Conservation (phyloP, 2,329 filamentous ascomycete species). For the Mariannaea elegans region DNA sequence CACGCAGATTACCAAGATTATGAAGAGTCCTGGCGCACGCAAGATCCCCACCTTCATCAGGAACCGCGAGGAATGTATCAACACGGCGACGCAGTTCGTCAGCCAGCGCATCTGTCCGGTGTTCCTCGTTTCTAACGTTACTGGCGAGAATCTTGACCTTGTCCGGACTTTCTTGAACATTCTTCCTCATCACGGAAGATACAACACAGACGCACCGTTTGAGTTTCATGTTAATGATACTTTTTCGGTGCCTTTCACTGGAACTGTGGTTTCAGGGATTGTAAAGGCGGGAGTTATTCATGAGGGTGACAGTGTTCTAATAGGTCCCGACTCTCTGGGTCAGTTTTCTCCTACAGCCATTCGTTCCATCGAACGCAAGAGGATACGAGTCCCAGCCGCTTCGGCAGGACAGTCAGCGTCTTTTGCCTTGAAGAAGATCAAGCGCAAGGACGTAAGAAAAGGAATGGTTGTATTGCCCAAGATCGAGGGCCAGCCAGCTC, state of each 20-base stretch:
- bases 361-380: conserved; percentile 92
- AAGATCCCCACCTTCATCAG: conserved; percentile 98
- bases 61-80: conserved; percentile 88
- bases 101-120: conserved; percentile 95
- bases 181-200: conserved; percentile 91
- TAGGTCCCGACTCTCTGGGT: conserved; percentile 90
- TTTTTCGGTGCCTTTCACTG: conserved; percentile 96
- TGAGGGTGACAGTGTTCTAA: conserved; percentile 85
- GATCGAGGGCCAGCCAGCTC: conserved; percentile 73
- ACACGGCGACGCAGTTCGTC: conserved; percentile 95
- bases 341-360: conserved; percentile 89
- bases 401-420: conserved; percentile 92
- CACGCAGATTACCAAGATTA: conserved; percentile 87
- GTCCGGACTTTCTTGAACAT: conserved; percentile 96
- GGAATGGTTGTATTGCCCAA: conserved; percentile 97
- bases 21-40: conserved; percentile 90
- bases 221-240: conserved; percentile 98
- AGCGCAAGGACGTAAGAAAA: conserved; percentile 92
- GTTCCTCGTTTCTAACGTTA: conserved; percentile 98
- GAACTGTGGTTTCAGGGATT: conserved; percentile 94
- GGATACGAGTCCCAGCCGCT: conserved; percentile 86
- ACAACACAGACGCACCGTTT: conserved; percentile 86
- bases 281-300: conserved; percentile 90
- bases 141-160: conserved; percentile 87
- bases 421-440: conserved; percentile 87